phyloP scores from a whole-genome alignment of 805 yeast species.

The Nakazawaea holstii region DNA sequence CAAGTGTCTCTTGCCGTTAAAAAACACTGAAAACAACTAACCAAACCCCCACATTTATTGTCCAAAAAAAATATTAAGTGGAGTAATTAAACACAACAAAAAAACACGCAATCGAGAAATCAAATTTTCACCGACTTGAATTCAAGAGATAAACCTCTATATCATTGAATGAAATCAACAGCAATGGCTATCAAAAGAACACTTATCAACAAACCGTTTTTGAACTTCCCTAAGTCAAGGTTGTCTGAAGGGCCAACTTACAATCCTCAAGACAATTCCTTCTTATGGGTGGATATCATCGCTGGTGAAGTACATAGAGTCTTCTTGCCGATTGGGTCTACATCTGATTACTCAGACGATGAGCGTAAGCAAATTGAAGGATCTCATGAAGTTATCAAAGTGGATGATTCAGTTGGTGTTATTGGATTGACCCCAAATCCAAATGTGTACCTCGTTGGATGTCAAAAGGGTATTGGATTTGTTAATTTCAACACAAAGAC shows the following conservation, averaged over 20 bases:
- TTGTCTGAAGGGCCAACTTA: constrained; percentile 67
- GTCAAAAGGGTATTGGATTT: constrained; percentile 57
- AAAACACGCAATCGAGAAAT: neutral
- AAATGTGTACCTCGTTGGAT: constrained; percentile 53
- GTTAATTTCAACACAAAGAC: constrained; percentile 36
- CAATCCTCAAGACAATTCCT: constrained; percentile 47
- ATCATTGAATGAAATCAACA: neutral
- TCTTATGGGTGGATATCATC: constrained; percentile 43
- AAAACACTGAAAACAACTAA: no score
- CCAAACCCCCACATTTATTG: no score
- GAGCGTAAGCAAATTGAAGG: constrained; percentile 17
- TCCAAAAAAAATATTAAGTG: no score
- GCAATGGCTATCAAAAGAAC: constrained; percentile 6
- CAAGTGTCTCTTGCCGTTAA: no score
- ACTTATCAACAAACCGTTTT: constrained; percentile 15
- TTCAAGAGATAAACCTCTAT: neutral
- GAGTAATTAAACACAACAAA: no score
- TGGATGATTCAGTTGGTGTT: constrained; percentile 56
- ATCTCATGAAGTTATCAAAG: constrained; percentile 33
- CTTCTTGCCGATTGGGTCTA: constrained; percentile 16
- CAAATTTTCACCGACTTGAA: no score
- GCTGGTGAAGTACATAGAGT: constrained; percentile 35
- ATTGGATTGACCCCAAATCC: constrained; percentile 59
- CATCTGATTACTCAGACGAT: constrained; percentile 19
- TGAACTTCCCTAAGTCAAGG: constrained; percentile 30